These are phyloP conservation scores for Erodium maritimum DNA, from an alignment of 345 rosid genomes.

Conservation along the genomic window DNA sequence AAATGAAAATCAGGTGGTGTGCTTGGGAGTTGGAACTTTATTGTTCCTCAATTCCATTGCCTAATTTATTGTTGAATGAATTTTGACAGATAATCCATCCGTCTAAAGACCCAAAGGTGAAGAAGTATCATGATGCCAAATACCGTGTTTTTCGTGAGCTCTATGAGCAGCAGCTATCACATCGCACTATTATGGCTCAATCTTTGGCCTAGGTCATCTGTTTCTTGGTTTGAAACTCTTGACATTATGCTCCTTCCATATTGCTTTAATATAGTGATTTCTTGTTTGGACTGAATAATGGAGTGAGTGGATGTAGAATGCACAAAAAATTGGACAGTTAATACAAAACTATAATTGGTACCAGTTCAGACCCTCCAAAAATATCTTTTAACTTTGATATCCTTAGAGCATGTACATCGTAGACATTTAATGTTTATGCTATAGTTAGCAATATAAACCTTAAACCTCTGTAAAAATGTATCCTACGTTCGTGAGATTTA, in stretches of 20 bases:
- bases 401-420: too few relatives aligned
- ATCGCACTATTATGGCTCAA: slow-evolving; percentile 53
- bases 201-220: slow-evolving; percentile 38
- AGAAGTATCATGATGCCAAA: slow-evolving; percentile 88
- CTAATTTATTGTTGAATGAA: neutral
- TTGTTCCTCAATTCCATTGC: too few relatives aligned
- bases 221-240: neutral
- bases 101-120: slow-evolving; percentile 59
- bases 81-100: slow-evolving; percentile 64
- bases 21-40: neutral
- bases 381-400: too few relatives aligned
- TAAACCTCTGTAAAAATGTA: too few relatives aligned
- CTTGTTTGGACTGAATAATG: too few relatives aligned
- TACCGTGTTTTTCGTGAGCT: slow-evolving; percentile 64
- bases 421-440: too few relatives aligned
- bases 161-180: slow-evolving; percentile 63
- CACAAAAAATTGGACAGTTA: too few relatives aligned
- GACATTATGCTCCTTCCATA: neutral
- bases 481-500: too few relatives aligned
- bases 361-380: too few relatives aligned
- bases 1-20: neutral
- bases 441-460: too few relatives aligned
- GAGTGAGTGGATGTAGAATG: too few relatives aligned
- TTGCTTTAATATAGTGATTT: neutral
- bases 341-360: too few relatives aligned